Percentiles rank a stretch among this genome's conserved stretches.
These are phyloP conservation scores for Gomphus bonarii DNA, from an alignment of 1,284 basidiomycete species.

Conservation along the genomic window DNA sequence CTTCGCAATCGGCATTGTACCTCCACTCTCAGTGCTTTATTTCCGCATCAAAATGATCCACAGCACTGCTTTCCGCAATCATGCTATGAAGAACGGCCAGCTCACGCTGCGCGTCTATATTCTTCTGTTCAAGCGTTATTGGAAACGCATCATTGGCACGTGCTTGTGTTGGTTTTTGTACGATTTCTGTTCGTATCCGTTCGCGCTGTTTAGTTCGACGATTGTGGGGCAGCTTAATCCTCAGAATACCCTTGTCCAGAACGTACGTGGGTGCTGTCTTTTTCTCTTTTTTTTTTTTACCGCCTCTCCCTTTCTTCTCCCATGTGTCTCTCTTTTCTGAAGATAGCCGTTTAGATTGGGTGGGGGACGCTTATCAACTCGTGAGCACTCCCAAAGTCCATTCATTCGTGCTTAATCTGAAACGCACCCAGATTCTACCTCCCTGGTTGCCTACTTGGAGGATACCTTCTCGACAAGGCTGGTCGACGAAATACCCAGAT, in stretches of 20 bases:
- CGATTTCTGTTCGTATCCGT: slow-evolving; percentile 3
- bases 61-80: slow-evolving; percentile 18
- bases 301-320: not conserved
- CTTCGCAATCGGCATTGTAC: slow-evolving; percentile 17
- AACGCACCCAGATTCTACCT: slow-evolving; percentile 12
- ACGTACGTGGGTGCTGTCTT: not conserved
- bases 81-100: slow-evolving; percentile 15
- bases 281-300: not conserved
- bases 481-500: slow-evolving; percentile 14
- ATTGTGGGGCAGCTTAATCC: not conserved
- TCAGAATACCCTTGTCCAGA: slow-evolving; percentile 10
- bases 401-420: not conserved
- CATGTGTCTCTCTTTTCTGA: not conserved
- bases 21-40: slow-evolving; percentile 18
- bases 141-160: not conserved
- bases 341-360: slow-evolving; percentile 12
- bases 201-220: not conserved
- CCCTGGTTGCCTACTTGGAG: slow-evolving; percentile 16
- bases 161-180: slow-evolving; percentile 3
- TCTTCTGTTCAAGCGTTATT: not conserved
- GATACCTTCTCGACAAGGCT: slow-evolving; percentile 11
- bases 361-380: slow-evolving; percentile 19
- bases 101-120: not conserved
- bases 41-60: slow-evolving; percentile 19
- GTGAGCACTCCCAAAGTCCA: not conserved